These are phyloP conservation scores for Asterella californica DNA, from an alignment of 225 moss, liverwort and hornwort species.

Conservation along the genomic window DNA sequence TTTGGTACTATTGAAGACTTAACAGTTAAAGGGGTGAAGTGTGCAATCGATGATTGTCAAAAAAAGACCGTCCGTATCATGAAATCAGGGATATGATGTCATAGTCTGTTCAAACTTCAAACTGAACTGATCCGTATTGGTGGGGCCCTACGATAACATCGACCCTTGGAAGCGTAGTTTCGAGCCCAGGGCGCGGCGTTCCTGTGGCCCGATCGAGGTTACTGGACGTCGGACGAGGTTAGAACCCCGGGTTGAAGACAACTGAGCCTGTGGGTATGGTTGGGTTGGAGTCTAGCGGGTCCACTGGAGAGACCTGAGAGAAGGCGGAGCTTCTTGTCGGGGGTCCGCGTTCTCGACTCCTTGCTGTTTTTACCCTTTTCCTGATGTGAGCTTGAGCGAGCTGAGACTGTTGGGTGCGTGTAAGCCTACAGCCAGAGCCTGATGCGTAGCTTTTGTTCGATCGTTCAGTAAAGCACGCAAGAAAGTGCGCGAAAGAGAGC, in stretches of 20 bases:
- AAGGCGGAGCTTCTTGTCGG: neutral
- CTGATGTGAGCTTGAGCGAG: neutral
- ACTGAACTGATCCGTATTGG: neutral
- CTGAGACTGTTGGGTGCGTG: neutral
- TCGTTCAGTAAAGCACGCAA: constrained; percentile 15
- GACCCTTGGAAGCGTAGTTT: neutral
- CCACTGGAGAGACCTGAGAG: neutral
- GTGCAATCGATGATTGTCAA: neutral
- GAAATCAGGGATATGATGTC: neutral
- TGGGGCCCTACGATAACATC: neutral
- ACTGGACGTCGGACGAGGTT: neutral
- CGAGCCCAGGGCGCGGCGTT: neutral
- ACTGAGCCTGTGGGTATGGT: neutral
- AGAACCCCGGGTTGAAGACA: neutral
- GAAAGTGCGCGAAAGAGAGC: constrained; percentile 46
- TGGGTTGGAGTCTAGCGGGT: neutral
- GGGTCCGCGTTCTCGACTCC: neutral
- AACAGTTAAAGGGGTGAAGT: neutral
- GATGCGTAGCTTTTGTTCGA: constrained; percentile 20
- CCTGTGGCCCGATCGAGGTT: neutral
- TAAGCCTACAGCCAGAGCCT: constrained; percentile 1
- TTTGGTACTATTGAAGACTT: neutral
- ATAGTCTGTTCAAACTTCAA: neutral
- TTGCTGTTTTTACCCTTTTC: constrained; percentile 3
- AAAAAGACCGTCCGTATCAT: neutral